phyloP scores from a whole-genome alignment of 495 filamentous ascomycete species.

The Penicillium pancosmium region DNA sequence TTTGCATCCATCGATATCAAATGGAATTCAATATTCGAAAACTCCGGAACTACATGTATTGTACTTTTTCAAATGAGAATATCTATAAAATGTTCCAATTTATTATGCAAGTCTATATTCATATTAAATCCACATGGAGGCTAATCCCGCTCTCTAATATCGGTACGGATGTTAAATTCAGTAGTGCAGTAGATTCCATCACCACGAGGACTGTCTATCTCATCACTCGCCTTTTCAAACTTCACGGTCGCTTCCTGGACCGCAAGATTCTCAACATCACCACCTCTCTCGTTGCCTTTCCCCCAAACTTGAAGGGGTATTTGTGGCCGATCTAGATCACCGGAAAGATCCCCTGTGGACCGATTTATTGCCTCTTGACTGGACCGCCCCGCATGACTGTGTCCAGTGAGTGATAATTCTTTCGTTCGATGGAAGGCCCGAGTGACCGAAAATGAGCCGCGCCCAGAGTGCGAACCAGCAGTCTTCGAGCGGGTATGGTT shows the following conservation, averaged over 20 bases:
- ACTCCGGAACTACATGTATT: too few relatives aligned
- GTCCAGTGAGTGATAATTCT: neutral
- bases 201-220: neutral
- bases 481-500: slow-evolving; percentile 7
- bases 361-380: slow-evolving; percentile 29
- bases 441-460: slow-evolving; percentile 25
- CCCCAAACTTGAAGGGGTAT: slow-evolving; percentile 20
- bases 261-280: slow-evolving; percentile 12
- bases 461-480: slow-evolving; percentile 17
- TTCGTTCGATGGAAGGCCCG: slow-evolving; percentile 18
- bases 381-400: slow-evolving; percentile 11
- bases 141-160: neutral
- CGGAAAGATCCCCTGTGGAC: slow-evolving; percentile 12
- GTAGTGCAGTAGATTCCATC: neutral
- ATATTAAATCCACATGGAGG: neutral
- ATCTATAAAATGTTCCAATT: neutral
- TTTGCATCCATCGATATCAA: too few relatives aligned
- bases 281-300: neutral
- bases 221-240: neutral
- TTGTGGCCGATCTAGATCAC: slow-evolving; percentile 16
- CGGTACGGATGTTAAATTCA: neutral
- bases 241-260: neutral
- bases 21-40: too few relatives aligned
- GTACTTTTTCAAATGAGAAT: neutral
- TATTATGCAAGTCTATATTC: slow-evolving; percentile 1